Evolutionary conservation across 306 rosid species (phyloP), one percentile per base, ranked within the genome.

Genomic region (Acmispon strigosus): DNA sequence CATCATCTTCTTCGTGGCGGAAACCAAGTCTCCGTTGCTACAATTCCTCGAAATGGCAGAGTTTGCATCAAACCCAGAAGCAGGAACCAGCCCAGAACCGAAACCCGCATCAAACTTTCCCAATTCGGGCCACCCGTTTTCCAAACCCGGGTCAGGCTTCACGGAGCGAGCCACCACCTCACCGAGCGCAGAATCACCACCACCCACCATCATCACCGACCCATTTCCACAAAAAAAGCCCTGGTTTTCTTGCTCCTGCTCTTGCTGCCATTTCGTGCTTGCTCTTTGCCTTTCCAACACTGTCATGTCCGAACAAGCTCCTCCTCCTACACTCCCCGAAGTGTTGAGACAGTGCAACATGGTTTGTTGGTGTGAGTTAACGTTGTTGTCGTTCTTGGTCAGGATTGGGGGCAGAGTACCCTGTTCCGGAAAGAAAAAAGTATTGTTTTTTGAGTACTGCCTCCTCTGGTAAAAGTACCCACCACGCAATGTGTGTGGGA

Each of bases 141-240:
- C 81, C 18, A 36, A 70, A 42, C 66, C 73, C 49, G 86, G 84
- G 82, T 86, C 95, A 24, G 90, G 86, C 12, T 92, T 87, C 64
- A 83, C 51, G 1, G 85, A 65, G 4, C 66, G 65, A 54, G 67
- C 52, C 7, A 77, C 59, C 10, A 73, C 81, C 53, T 82, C 85
- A 4, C 73, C 84, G 1, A 69, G 73, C 16, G 74, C 76, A 5
- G 84, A 76, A 7, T 55, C 80, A 18, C 43, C 62, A 8, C 66
- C 32, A 13, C 60, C 76, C 22, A 14, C 32, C 55, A 45, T 20
- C 59, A 60, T 52, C 49, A 51, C 17, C 72, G 78, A 50, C 0
- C 67, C 83, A 6, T 62, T 65, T 60, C 83, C 78, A 3, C 65
- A 71, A 36, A 78, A 82, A 54, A 42, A 78, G 3, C 22, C 43